Base-by-base conservation (phyloP, 129 eudicot species). In the Oenanthe sinensis region DNA sequence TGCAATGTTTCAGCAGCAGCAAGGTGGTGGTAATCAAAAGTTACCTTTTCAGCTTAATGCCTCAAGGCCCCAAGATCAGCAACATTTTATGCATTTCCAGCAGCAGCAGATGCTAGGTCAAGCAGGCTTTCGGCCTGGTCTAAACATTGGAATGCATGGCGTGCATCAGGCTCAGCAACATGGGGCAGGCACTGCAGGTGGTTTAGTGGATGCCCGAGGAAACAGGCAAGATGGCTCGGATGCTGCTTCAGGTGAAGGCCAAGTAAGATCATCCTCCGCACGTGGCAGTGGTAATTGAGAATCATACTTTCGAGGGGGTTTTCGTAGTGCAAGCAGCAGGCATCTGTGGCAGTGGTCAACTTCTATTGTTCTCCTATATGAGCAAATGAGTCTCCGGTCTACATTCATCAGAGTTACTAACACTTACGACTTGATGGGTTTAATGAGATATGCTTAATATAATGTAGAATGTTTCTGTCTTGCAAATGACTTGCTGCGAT, bases 11-110 rank as follows among this genome's bases (percentile, higher is more conserved):
- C 87, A 84, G 65, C 89, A 83, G 79, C 89, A 86, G 22, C 76
- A 77, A 48, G 79, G 54, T 16, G 79, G 81, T 26, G 84, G 80
- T 75, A 75, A 55, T n/a, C 86, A 82, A 28, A 88, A 85, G 81
- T 78, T 83, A 24, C 91, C 89, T 4, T 90, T 90, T 78, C 89
- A 87, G 83, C 89, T 87, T 58, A 87, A 87, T 81, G 85, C 92
- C 17, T 82, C 79, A 5, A 86, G 87, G 36, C 46, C 87, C 71
- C 93, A 72, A 71, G 90, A 90, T 46, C 93, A 87, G 78, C 92
- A 92, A 73, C 87, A 77, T 49, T 40, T 83, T 20, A 69, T 86
- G 79, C 91, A 90, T 8, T 82, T 82, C 60, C 96, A 87, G 78
- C 87, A 88, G 44, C 96, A 86, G 12, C 91, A 87, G 30, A 84